Base-by-base conservation (phyloP, 805 yeast genomes). In the Candida ascalaphidarum region DNA sequence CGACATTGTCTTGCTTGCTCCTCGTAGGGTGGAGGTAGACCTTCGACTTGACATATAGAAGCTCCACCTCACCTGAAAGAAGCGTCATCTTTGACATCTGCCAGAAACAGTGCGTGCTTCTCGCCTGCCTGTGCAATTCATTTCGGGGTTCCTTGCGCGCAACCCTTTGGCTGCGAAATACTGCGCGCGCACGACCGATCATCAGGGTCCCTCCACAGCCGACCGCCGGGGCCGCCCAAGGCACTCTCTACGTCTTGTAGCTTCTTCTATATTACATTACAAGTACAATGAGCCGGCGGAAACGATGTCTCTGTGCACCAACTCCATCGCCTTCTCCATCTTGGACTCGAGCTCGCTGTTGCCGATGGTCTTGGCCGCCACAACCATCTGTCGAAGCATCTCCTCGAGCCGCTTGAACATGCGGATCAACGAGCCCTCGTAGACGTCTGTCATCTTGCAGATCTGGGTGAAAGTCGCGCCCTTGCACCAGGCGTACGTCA, bases 391-490 rank as follows among this genome's bases (percentile, higher is more conserved):
- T 46, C 89, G 75, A 32, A 92, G 62, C 66, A 92, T 69, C 52
- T 92, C 99, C 55, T 92, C 98, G 31, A 92, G 64, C 49, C 98
- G 71, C 55, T 92, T 81, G 64, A 92, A 92, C 76, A 84, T 82
- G 52, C 99, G 77, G 40, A 92, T 89, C 48, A 92, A 68, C 14
- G 94, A 81, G 23, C 99, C 99, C 61, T 92, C 99, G 43, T 89
- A 92, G 24, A 92, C 97, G 50, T 92, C 98, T 0, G 98, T 92
- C 96, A 92, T 86, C 55, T 89, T 89, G 62, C 97, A 89, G 37
- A 92, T 89, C 52, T 89, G 96, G 0, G 96, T 89, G 55, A 92
- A 92, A 0, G 92, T 65, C 5, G 95, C 96, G 12, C 97, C 97
- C 50, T 81, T 79, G 54, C 96, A 85, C 99, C 99, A 92, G 26